Evolutionary conservation across 345 rosid genomes (phyloP).

Genomic region (Turnera subulata): DNA sequence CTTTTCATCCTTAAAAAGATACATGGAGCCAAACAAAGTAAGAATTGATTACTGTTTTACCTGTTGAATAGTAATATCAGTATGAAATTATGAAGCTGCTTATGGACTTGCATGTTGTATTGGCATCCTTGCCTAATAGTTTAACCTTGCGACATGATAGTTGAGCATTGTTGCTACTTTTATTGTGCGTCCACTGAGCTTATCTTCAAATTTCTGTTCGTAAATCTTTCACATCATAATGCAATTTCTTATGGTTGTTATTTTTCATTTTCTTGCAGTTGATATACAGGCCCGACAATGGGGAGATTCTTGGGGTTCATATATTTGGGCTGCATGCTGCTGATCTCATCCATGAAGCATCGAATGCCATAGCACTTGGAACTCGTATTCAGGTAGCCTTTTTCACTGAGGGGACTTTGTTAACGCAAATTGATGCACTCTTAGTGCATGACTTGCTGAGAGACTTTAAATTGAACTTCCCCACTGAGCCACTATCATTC

Average conservation of each 20-base stretch:
- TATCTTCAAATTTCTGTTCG: not conserved
- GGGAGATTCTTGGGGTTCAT: conserved; percentile 97
- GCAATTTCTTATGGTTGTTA: not conserved
- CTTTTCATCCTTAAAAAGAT: no score
- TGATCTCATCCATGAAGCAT: conserved; percentile 99
- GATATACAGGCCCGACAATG: conserved; percentile 94
- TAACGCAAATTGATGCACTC: not conserved
- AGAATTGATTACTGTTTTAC: no score
- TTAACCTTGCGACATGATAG: not conserved
- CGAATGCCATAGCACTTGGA: conserved; percentile 92
- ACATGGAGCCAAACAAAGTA: no score
- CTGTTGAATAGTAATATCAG: not conserved
- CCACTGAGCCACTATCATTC: not conserved
- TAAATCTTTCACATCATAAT: not conserved
- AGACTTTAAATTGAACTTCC: not conserved
- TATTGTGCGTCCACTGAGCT: not conserved
- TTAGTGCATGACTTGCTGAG: not conserved
- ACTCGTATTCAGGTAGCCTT: conserved; percentile 68
- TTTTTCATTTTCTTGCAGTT: conserved; percentile 44
- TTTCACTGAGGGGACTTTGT: not conserved
- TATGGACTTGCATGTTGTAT: not conserved
- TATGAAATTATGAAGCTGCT: not conserved
- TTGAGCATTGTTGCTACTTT: not conserved
- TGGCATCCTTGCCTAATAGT: not conserved
- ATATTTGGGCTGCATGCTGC: conserved; percentile 98